Base-by-base conservation (phyloP, 257 asterid genomes). In the Euphrasia confusa region DNA sequence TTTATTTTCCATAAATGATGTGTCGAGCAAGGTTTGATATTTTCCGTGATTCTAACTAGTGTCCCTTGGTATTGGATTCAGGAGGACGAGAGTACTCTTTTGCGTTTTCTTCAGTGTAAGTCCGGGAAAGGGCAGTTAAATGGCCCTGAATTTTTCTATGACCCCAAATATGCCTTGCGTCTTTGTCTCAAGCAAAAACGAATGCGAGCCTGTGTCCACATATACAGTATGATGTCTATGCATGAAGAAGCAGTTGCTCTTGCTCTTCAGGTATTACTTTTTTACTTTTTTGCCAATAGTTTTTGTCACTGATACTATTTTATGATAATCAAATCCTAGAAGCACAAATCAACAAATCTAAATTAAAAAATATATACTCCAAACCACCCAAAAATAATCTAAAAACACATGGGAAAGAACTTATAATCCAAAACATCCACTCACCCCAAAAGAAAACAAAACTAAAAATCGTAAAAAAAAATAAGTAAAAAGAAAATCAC, bases 171-270 rank as follows among this genome's bases (percentile, higher is more conserved):
- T 77, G 97, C 97, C n/a, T 74, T 93, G 78, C 96, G 97, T 72
- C 96, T 89, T 66, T 93, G 99, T 71, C 83, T 89, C 58, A 89
- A 89, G 78, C 89, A 87, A 70, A 87, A 75, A 70, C 72, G 95
- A 69, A 93, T 93, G 91, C 96, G 95, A 15, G 99, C 97, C 64
- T 93, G 99, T 70, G 99, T 93, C 76, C 95, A 93, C 71, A 86
- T 93, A 71, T 89, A 89, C 70, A 89, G 96, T 78, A 89, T 89
- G 99, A 93, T 89, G 99, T 89, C 96, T 54, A 93, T 93, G 99
- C 99, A 89, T 72, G 97, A 93, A 87, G 99, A 89, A 77, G 97
- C 97, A 42, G 99, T 93, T 75, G 89, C 99, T 72, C 95, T 93
- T 68, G 97, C 99, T 70, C 74, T 93, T 56, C 94, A 89, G 93